A percentile compares a stretch with the other conserved stretches of the same genome.
phyloP scores from a whole-genome alignment of 2,329 filamentous ascomycete genomes.

The Didymosphaeria variabile region DNA sequence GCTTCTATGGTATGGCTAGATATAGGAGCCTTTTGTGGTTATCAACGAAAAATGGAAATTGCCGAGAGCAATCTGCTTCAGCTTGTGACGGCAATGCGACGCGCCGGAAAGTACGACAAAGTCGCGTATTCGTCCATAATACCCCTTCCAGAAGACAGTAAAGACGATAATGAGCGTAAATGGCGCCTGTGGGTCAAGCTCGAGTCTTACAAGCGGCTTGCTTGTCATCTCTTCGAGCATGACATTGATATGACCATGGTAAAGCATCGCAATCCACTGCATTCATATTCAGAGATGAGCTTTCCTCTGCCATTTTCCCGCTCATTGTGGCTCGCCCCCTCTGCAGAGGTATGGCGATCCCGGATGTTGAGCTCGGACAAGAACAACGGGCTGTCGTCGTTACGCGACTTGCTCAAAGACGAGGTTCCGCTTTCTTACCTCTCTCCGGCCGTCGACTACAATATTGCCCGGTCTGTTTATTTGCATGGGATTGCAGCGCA shows the following conservation, averaged over 20 bases:
- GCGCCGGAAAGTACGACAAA: slow-evolving; percentile 65
- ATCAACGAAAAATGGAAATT: slow-evolving; percentile 64
- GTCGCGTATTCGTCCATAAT: slow-evolving; percentile 60
- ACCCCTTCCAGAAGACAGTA: slow-evolving; percentile 60
- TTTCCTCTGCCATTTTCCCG: slow-evolving; percentile 69
- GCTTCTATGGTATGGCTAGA: slow-evolving; percentile 61
- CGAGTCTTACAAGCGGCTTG: slow-evolving; percentile 69
- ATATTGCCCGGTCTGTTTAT: slow-evolving; percentile 23
- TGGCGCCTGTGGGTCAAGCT: slow-evolving; percentile 70
- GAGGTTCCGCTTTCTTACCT: slow-evolving; percentile 61
- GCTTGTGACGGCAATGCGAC: slow-evolving; percentile 59
- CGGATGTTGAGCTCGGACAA: slow-evolving; percentile 48
- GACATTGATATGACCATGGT: slow-evolving; percentile 33
- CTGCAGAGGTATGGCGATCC: slow-evolving; percentile 70
- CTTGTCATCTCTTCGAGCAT: slow-evolving; percentile 33
- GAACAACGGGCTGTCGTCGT: slow-evolving; percentile 12
- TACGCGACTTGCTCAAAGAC: slow-evolving; percentile 24
- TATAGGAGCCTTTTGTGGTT: slow-evolving; percentile 65
- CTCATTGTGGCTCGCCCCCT: slow-evolving; percentile 71
- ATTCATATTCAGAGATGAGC: slow-evolving; percentile 73
- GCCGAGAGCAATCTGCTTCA: slow-evolving; percentile 64
- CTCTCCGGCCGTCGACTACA: slow-evolving; percentile 61
- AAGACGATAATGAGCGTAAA: slow-evolving; percentile 65
- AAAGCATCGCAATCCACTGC: slow-evolving; percentile 57
- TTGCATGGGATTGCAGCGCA: slow-evolving; percentile 31